Percentiles rank a stretch among this genome's conserved stretches.
Evolutionary conservation across 371 early-diverging fungal genomes (phyloP).

Genomic region (Gilbertella persicaria): DNA sequence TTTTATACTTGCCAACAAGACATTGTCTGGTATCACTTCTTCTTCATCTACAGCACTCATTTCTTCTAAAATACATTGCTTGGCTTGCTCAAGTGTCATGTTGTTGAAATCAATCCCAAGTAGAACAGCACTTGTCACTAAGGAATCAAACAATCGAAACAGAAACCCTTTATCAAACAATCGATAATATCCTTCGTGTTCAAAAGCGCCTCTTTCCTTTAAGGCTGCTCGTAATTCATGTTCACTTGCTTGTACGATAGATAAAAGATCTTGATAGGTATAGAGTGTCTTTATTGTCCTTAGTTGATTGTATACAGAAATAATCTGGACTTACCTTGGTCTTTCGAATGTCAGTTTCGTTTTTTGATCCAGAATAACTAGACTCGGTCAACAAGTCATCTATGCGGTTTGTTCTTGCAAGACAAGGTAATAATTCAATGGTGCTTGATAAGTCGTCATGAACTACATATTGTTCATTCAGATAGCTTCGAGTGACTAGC

Average conservation of each 20-base stretch:
- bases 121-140: slow-evolving; percentile 33
- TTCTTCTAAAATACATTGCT: slow-evolving; percentile 28
- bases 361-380: slow-evolving; percentile 41
- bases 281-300: slow-evolving; percentile 22
- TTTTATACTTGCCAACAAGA: slow-evolving; percentile 32
- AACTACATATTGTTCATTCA: slow-evolving; percentile 20
- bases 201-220: slow-evolving; percentile 38
- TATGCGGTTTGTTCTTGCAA: slow-evolving; percentile 42
- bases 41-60: slow-evolving; percentile 11
- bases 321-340: background rate
- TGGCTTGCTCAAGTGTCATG: slow-evolving; percentile 26
- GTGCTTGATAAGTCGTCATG: slow-evolving; percentile 40
- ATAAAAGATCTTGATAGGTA: slow-evolving; percentile 31
- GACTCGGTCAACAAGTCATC: slow-evolving; percentile 31
- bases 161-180: slow-evolving; percentile 34
- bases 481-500: slow-evolving; percentile 22
- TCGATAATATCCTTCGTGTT: slow-evolving; percentile 42
- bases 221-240: slow-evolving; percentile 43
- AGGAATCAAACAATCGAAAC: slow-evolving; percentile 34
- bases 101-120: slow-evolving; percentile 24
- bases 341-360: slow-evolving; percentile 21
- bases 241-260: slow-evolving; percentile 57
- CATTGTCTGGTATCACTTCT: slow-evolving; percentile 33
- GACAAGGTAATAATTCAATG: slow-evolving; percentile 47
- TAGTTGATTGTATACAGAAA: too few species aligned